A percentile compares a stretch with the other conserved stretches of the same genome.
Conservation (phyloP, 2,329 filamentous ascomycete genomes). For the Fusarium xyrophilum region DNA sequence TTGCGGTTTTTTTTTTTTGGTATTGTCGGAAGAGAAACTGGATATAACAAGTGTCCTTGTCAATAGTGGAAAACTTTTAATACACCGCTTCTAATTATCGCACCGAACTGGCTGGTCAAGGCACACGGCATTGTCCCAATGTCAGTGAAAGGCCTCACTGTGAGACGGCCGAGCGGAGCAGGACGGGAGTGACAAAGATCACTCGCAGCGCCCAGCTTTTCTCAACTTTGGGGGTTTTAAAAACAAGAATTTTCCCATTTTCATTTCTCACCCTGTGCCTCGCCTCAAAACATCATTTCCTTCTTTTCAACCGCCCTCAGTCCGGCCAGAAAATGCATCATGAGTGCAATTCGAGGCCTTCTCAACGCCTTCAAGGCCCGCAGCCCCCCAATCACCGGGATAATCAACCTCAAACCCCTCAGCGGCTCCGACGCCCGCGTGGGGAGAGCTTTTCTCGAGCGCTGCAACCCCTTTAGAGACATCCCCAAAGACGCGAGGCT, state of each 20-base stretch:
- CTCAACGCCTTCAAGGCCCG: conserved; percentile 21
- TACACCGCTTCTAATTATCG: background rate
- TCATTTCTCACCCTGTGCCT: background rate
- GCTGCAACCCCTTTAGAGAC: conserved; percentile 24
- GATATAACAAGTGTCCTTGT: background rate
- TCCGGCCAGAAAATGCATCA: conserved; percentile 24
- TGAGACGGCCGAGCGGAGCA: conserved; percentile 22
- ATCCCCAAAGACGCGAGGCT: conserved; percentile 12
- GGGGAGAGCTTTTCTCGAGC: conserved; percentile 23
- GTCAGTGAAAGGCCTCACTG: conserved; percentile 2
- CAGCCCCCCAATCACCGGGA: background rate
- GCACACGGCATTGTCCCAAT: conserved; percentile 23
- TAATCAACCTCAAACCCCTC: conserved; percentile 15
- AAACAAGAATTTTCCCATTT: conserved; percentile 14
- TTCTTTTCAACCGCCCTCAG: background rate
- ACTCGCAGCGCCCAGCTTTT: conserved; percentile 10
- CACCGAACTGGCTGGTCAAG: conserved; percentile 3
- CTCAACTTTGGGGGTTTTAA: conserved; percentile 7
- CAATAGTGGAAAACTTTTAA: background rate
- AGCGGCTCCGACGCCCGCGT: conserved; percentile 1
- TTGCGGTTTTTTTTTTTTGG: no score
- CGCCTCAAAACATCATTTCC: background rate
- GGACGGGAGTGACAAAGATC: conserved; percentile 20
- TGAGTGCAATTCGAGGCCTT: conserved; percentile 25
- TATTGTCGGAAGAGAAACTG: background rate